phyloP scores from a whole-genome alignment of 2,329 filamentous ascomycete species.

The Domatiomyces catenatus region DNA sequence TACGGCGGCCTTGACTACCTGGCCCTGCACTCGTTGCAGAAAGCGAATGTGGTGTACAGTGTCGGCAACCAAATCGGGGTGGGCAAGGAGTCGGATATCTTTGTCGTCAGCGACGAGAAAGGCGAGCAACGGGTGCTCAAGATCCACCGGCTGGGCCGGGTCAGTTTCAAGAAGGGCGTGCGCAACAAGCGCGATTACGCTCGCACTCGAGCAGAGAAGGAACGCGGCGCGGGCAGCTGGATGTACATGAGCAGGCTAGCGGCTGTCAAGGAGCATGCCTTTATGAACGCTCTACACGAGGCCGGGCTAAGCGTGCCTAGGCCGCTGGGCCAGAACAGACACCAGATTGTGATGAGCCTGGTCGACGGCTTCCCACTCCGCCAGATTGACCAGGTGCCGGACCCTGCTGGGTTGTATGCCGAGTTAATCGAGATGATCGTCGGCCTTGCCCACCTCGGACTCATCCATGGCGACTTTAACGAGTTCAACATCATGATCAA shows the following conservation, averaged over 20 bases:
- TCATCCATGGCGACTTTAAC: conserved; percentile 98
- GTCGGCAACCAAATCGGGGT: conserved; percentile 91
- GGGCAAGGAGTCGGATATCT: conserved; percentile 94
- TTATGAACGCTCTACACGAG: conserved; percentile 72
- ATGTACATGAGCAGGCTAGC: conserved; percentile 94
- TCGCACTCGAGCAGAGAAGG: conserved; percentile 38
- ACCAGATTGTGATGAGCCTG: conserved; percentile 91
- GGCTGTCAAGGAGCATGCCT: conserved; percentile 84
- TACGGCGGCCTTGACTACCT: conserved; percentile 97
- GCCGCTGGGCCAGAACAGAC: conserved; percentile 74
- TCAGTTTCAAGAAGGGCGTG: conserved; percentile 80
- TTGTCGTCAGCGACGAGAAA: conserved; percentile 69
- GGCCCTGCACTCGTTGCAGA: conserved; percentile 78
- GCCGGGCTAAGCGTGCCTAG: conserved; percentile 83
- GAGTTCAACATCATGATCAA: conserved; percentile 97
- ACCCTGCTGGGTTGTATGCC: conserved; percentile 76
- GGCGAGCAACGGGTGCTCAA: conserved; percentile 75
- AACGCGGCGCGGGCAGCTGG: conserved; percentile 59
- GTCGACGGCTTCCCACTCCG: conserved; percentile 84
- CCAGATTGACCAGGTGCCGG: conserved; percentile 68
- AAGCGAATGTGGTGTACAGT: conserved; percentile 67
- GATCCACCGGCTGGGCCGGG: conserved; percentile 86
- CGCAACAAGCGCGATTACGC: conserved; percentile 94
- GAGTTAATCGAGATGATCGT: conserved; percentile 80
- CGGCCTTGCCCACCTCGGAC: conserved; percentile 63